Conservation (phyloP, 768 basidiomycete species). For the Lactifluus echinatus region DNA sequence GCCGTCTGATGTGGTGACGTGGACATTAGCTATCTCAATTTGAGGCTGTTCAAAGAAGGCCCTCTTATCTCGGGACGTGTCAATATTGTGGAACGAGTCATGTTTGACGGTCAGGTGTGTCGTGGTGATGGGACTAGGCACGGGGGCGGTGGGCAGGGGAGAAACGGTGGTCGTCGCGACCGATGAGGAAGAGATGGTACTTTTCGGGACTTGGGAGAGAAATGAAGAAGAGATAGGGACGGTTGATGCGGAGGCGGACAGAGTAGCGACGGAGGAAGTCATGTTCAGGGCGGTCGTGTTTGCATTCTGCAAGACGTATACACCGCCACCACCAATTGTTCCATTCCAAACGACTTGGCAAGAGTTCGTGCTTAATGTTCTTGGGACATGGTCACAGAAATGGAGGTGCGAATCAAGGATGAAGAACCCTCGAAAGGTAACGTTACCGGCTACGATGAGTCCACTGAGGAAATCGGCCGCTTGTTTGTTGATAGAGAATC, state of each 20-base stretch:
- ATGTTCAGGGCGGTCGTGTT: slow-evolving; percentile 15
- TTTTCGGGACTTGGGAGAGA: neutral
- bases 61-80: neutral
- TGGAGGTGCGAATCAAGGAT: slow-evolving; percentile 44
- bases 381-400: slow-evolving; percentile 49
- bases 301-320: neutral
- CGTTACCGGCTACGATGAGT: slow-evolving; percentile 43
- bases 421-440: slow-evolving; percentile 41
- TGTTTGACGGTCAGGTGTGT: neutral
- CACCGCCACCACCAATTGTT: slow-evolving; percentile 14
- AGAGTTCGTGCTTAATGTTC: slow-evolving; percentile 23
- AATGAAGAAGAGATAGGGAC: slow-evolving; percentile 1
- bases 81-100: too few species aligned
- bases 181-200: neutral
- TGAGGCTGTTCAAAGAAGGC: neutral
- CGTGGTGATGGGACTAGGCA: neutral
- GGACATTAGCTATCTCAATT: neutral
- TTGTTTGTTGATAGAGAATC: slow-evolving; percentile 53
- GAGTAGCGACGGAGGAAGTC: slow-evolving; percentile 1
- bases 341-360: slow-evolving; percentile 55
- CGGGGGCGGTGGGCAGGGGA: neutral
- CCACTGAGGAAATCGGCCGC: slow-evolving; percentile 45
- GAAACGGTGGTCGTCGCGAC: neutral
- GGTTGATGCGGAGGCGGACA: neutral
- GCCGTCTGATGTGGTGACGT: slow-evolving; percentile 9